phyloP scores from a whole-genome alignment of 169 alveolate genomes.

The Plasmodium vinckei region DNA sequence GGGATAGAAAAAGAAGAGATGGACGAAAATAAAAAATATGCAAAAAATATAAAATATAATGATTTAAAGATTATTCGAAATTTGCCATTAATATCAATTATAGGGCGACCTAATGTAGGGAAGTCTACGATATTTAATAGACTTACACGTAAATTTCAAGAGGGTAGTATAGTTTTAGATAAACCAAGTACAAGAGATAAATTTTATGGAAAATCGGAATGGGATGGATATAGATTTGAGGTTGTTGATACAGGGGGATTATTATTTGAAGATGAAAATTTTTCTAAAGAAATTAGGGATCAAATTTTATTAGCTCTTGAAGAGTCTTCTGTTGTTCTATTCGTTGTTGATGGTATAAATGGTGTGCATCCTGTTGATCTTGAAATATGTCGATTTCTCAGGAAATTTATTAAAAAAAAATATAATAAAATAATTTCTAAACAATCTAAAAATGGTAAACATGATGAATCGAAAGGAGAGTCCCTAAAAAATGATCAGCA shows the following conservation, averaged over 20 bases:
- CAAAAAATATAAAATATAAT: constrained; percentile 31
- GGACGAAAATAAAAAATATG: constrained; percentile 24
- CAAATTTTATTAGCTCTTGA: constrained; percentile 70
- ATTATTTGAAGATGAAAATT: constrained; percentile 78
- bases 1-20: too few relatives aligned
- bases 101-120: constrained; percentile 87
- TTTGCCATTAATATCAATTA: constrained; percentile 80
- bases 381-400: constrained; percentile 77
- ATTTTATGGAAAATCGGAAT: constrained; percentile 82
- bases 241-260: constrained; percentile 86
- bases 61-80: constrained; percentile 43
- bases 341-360: constrained; percentile 85
- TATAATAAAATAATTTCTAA: constrained; percentile 8
- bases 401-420: constrained; percentile 41
- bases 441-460: not conserved
- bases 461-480: not conserved
- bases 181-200: constrained; percentile 86
- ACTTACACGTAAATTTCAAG: constrained; percentile 83
- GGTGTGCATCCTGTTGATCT: constrained; percentile 85
- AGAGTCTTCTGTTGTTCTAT: constrained; percentile 81
- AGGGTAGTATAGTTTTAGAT: constrained; percentile 85
- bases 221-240: constrained; percentile 84
- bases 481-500: not conserved
- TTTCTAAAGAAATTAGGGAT: constrained; percentile 76
- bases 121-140: constrained; percentile 86